Evolutionary conservation across 2,329 filamentous ascomycete genomes (phyloP).

Genomic region (Sporothrix brunneoviolacea): DNA sequence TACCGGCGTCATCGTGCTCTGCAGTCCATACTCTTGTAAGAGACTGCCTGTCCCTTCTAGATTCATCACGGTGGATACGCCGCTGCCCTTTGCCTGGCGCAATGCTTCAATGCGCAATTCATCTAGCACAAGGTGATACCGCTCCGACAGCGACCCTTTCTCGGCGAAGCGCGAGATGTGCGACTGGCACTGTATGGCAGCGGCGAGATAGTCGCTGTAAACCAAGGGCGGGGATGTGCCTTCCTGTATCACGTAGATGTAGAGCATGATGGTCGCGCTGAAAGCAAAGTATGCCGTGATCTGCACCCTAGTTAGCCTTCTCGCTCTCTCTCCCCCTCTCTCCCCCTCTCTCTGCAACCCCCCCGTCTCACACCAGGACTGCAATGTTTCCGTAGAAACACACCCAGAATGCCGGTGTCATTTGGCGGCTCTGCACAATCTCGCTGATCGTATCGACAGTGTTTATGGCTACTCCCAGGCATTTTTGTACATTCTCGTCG

Average conservation of each 20-base stretch:
- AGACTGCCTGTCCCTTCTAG: too few species aligned
- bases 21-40: too few species aligned
- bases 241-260: slow-evolving; percentile 37
- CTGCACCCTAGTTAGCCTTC: too few species aligned
- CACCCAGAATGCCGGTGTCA: slow-evolving; percentile 37
- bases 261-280: slow-evolving; percentile 36
- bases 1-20: too few species aligned
- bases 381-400: too few species aligned
- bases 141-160: slow-evolving; percentile 31
- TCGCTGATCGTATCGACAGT: slow-evolving; percentile 33
- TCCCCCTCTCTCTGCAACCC: too few species aligned
- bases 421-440: slow-evolving; percentile 28
- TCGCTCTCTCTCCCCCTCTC: too few species aligned
- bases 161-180: slow-evolving; percentile 33
- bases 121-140: slow-evolving; percentile 26
- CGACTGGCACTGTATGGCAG: slow-evolving; percentile 33
- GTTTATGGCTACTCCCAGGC: slow-evolving; percentile 33
- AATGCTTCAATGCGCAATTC: slow-evolving; percentile 11
- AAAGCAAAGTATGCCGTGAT: slow-evolving; percentile 38
- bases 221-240: slow-evolving; percentile 22
- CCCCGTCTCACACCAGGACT: too few species aligned
- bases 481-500: slow-evolving; percentile 19
- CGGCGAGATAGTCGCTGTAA: slow-evolving; percentile 28
- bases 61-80: too few species aligned
- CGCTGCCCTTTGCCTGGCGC: background rate